These are phyloP conservation scores for Colletotrichum orchidophilum DNA, from an alignment of 2,329 filamentous ascomycete genomes.

Conservation along the genomic window DNA sequence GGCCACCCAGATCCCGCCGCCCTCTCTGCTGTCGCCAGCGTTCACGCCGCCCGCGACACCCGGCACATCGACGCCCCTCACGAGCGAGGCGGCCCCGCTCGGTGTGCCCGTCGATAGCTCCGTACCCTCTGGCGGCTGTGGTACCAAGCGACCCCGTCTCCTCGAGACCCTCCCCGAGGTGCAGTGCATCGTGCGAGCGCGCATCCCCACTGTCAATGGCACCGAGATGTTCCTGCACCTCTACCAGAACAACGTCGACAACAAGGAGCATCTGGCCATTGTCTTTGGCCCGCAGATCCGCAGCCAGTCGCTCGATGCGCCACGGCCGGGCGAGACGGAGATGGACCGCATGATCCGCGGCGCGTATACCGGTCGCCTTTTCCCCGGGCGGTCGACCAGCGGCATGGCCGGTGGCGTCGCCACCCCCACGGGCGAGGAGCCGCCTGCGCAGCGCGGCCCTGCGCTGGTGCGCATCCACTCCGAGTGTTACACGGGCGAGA, in stretches of 20 bases:
- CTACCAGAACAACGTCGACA: conserved; percentile 91
- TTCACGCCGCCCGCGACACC: conserved; percentile 79
- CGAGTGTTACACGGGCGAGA: conserved; percentile 98
- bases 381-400: conserved; percentile 83
- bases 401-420: conserved; percentile 60
- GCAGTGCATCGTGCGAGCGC: conserved; percentile 92
- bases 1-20: conserved; percentile 51
- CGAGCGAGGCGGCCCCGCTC: conserved; percentile 51
- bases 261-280: conserved; percentile 96
- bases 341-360: conserved; percentile 93
- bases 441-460: conserved; percentile 44
- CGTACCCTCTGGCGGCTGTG: conserved; percentile 66
- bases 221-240: conserved; percentile 98
- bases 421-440: conserved; percentile 31
- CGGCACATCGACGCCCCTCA: conserved; percentile 62
- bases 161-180: conserved; percentile 82
- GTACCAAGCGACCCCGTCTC: conserved; percentile 73
- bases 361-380: conserved; percentile 89
- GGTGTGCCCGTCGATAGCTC: conserved; percentile 70
- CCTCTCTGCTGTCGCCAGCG: conserved; percentile 85
- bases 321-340: conserved; percentile 81
- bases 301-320: conserved; percentile 75
- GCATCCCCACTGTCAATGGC: conserved; percentile 90
- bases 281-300: conserved; percentile 92
- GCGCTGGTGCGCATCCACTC: conserved; percentile 95